Percentiles rank a stretch among this genome's conserved stretches.
Evolutionary conservation across 2,329 filamentous ascomycete genomes (phyloP).

Genomic region (Epichloe typhina): DNA sequence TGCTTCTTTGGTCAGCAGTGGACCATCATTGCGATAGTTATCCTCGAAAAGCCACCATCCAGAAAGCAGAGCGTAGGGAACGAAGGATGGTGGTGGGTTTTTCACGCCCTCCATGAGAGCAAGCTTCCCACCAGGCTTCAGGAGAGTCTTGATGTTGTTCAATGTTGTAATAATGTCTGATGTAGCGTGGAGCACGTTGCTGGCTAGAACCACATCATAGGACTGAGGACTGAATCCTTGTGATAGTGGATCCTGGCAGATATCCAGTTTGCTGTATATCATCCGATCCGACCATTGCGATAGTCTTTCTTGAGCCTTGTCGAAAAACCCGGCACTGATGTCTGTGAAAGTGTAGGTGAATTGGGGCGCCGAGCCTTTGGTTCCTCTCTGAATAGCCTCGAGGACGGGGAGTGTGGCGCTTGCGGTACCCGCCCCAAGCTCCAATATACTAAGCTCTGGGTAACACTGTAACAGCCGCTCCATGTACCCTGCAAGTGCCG

Average conservation of each 20-base stretch:
- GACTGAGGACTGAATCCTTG: slow-evolving; percentile 18
- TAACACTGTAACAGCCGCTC: no score
- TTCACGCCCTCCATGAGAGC: no score
- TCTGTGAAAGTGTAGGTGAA: slow-evolving; percentile 32
- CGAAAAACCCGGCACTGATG: slow-evolving; percentile 27
- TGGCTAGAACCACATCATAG: slow-evolving; percentile 26
- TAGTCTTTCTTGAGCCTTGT: slow-evolving; percentile 19
- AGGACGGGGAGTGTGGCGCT: slow-evolving; percentile 25
- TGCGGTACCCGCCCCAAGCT: slow-evolving; percentile 30
- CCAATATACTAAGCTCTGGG: slow-evolving; percentile 19
- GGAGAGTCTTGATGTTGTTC: neutral
- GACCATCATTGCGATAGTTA: no score
- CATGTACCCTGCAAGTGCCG: no score
- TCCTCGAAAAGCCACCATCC: no score
- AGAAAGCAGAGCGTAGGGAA: no score
- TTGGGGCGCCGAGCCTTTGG: no score
- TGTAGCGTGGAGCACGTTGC: slow-evolving; percentile 25
- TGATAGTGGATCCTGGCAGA: slow-evolving; percentile 9
- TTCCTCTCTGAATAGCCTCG: slow-evolving; percentile 11
- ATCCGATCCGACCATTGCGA: slow-evolving; percentile 7
- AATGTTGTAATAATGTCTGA: neutral
- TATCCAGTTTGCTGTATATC: slow-evolving; percentile 12
- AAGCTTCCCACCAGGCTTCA: neutral
- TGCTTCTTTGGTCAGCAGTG: no score
- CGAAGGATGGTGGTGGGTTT: no score